phyloP scores from a whole-genome alignment of 73 alveolate genomes.

The Paramecium caudatum region DNA sequence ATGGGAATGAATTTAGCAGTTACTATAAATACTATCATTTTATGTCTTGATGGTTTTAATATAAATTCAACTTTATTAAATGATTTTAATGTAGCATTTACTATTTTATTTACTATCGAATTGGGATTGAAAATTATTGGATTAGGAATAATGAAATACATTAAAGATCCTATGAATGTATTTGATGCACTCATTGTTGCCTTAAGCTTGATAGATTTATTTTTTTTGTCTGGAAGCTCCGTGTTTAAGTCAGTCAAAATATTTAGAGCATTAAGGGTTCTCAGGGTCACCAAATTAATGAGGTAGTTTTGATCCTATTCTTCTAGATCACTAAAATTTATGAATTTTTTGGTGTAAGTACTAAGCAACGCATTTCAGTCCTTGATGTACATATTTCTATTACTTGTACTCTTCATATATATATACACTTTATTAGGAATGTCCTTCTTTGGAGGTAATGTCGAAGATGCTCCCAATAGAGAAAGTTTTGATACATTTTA shows the following conservation, averaged over 20 bases:
- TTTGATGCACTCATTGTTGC: conserved; percentile 95
- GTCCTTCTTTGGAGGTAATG: conserved; percentile 95
- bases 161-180: conserved; percentile 94
- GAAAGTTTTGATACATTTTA: conserved; percentile 91
- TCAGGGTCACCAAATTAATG: conserved; percentile 93
- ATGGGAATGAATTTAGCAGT: conserved; percentile 85
- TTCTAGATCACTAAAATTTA: conserved; percentile 77
- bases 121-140: conserved; percentile 94
- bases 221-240: conserved; percentile 82
- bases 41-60: conserved; percentile 93
- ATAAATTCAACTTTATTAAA: conserved; percentile 81
- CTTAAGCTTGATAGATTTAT: conserved; percentile 91
- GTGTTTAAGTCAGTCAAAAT: conserved; percentile 95
- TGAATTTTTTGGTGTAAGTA: conserved; percentile 92
- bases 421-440: conserved; percentile 96
- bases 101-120: conserved; percentile 93
- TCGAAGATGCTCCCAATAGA: conserved; percentile 78
- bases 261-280: conserved; percentile 96
- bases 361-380: conserved; percentile 88
- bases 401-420: conserved; percentile 92
- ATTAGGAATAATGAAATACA: conserved; percentile 91
- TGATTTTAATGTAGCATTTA: conserved; percentile 87
- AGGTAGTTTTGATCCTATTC: conserved; percentile 75
- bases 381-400: conserved; percentile 86
- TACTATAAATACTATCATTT: conserved; percentile 86